Conservation (phyloP, 345 rosid species). For the Eutrema japonicum region DNA sequence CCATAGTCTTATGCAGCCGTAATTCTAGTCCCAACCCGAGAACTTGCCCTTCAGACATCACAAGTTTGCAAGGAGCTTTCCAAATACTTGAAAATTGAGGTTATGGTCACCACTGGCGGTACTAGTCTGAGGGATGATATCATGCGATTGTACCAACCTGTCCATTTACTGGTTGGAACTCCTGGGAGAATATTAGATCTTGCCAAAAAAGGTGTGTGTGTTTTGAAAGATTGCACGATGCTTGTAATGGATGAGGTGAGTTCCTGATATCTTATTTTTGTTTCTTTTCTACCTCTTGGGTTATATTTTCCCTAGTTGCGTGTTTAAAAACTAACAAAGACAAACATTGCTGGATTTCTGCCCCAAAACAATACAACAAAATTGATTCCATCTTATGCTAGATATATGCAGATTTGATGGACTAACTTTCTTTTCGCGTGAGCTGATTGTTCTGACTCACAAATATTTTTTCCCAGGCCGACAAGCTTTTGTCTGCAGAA, state of each 20-base stretch:
- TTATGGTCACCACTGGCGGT: conserved; percentile 99
- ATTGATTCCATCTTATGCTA: not conserved
- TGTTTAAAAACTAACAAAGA: not conserved
- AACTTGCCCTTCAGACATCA: conserved; percentile 97
- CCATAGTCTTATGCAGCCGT: conserved; percentile 59
- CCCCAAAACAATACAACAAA: no score
- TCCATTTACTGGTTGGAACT: conserved; percentile 96
- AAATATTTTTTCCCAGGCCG: conserved; percentile 32
- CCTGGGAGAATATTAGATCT: conserved; percentile 98
- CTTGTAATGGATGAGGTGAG: conserved; percentile 97
- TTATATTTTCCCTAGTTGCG: not conserved
- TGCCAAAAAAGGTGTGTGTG: conserved; percentile 86
- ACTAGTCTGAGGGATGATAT: conserved; percentile 98
- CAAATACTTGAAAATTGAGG: conserved; percentile 87
- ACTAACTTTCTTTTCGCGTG: conserved; percentile 2
- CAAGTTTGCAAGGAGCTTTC: conserved; percentile 99
- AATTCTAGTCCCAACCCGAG: conserved; percentile 95
- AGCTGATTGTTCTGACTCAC: conserved; percentile 6
- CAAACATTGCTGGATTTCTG: not conserved
- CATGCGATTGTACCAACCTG: conserved; percentile 98
- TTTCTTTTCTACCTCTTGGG: not conserved
- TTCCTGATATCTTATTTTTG: conserved; percentile 10
- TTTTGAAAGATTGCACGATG: conserved; percentile 91
- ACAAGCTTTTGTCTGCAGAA: conserved; percentile 71
- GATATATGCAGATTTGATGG: conserved; percentile 2